Evolutionary conservation across 306 rosid species (phyloP).

Genomic region (Corylus avellana): DNA sequence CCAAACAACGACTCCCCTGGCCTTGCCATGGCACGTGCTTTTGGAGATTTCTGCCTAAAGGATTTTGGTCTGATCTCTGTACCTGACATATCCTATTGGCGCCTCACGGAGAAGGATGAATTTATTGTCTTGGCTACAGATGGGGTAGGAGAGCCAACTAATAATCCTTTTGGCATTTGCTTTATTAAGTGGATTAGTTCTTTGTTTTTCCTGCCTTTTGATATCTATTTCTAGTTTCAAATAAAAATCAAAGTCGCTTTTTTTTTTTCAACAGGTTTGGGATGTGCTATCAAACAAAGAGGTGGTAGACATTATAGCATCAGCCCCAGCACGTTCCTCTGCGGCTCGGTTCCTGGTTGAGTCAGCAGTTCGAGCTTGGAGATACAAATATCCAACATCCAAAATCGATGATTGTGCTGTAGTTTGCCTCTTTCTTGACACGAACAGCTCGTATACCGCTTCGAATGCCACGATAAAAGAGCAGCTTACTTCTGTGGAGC

Average conservation of each 20-base stretch:
- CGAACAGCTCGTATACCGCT: slow-evolving; percentile 51
- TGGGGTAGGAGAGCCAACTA: slow-evolving; percentile 60
- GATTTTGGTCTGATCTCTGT: slow-evolving; percentile 96
- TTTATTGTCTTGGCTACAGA: slow-evolving; percentile 94
- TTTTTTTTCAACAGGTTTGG: slow-evolving; percentile 66
- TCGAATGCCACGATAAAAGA: slow-evolving; percentile 49
- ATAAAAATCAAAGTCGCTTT: slow-evolving; percentile 12
- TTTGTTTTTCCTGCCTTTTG: not conserved
- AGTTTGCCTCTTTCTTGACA: slow-evolving; percentile 80
- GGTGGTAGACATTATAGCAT: slow-evolving; percentile 84
- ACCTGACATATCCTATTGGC: slow-evolving; percentile 76
- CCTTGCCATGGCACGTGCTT: slow-evolving; percentile 99
- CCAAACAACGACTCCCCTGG: slow-evolving; percentile 96
- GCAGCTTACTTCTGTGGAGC: slow-evolving; percentile 33
- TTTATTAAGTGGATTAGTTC: not conserved
- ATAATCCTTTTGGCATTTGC: slow-evolving; percentile 8
- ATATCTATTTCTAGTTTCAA: slow-evolving; percentile 12
- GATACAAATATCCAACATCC: slow-evolving; percentile 83
- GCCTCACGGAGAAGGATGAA: slow-evolving; percentile 71
- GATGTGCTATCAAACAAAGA: slow-evolving; percentile 95
- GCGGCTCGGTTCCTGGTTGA: slow-evolving; percentile 88
- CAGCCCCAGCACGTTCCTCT: slow-evolving; percentile 56
- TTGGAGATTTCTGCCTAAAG: slow-evolving; percentile 98
- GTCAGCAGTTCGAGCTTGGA: slow-evolving; percentile 86
- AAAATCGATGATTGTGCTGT: slow-evolving; percentile 97